These are phyloP conservation scores for Mortierella claussenii DNA, from an alignment of 192 early-diverging fungal genomes.

Conservation along the genomic window DNA sequence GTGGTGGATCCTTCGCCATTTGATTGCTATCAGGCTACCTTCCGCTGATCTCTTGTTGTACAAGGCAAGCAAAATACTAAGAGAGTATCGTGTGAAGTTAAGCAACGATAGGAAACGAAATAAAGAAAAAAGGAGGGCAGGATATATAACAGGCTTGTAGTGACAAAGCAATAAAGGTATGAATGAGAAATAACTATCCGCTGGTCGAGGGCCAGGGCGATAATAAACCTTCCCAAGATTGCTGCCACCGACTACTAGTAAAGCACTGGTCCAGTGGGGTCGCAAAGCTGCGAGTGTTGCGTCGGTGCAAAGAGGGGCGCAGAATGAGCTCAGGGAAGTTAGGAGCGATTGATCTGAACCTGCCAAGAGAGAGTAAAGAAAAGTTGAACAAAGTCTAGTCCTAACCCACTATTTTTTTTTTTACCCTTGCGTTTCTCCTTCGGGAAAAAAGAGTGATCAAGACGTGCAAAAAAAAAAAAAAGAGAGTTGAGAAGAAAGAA, in stretches of 20 bases:
- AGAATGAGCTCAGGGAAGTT: neutral
- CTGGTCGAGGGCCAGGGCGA: conserved; percentile 20
- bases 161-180: too few relatives aligned
- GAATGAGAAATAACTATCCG: too few relatives aligned
- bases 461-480: neutral
- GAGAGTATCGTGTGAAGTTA: too few relatives aligned
- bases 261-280: too few relatives aligned
- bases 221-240: conserved; percentile 38
- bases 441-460: neutral
- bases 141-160: too few relatives aligned
- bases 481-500: neutral
- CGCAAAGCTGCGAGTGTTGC: too few relatives aligned
- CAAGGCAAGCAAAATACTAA: too few relatives aligned
- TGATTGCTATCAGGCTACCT: too few relatives aligned
- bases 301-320: conserved; percentile 1
- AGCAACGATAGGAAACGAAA: neutral
- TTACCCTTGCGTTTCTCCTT: neutral
- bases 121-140: conserved; percentile 7
- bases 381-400: neutral
- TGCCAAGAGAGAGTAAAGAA: neutral
- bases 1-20: too few relatives aligned
- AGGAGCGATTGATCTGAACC: conserved; percentile 15
- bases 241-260: too few relatives aligned
- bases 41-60: too few relatives aligned
- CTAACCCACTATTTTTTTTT: too few relatives aligned